Evolutionary conservation across 805 yeast species (phyloP), one percentile per base, ranked within the genome.

Genomic region (Spathaspora boniae): DNA sequence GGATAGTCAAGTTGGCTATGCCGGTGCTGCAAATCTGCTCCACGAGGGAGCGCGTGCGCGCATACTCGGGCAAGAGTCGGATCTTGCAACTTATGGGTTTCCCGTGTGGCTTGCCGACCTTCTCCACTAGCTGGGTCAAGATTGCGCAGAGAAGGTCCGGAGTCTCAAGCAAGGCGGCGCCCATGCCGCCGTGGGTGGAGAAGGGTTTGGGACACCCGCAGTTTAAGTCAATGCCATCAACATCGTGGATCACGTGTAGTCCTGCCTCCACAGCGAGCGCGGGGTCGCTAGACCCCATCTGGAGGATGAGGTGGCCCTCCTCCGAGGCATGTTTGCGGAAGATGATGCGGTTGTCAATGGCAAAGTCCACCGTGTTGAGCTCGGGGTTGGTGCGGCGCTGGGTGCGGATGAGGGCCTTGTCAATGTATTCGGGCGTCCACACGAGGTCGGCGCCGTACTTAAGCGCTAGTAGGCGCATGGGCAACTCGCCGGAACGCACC

Each of bases 161-260:
- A 0, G 89, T 86, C 21, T 71, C 66, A 37, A 93, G 65, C 30
- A 93, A 65, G 1, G 96, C 97, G 2, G 98, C 96, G 4, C 98
- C 98, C 98, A 93, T 93, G 1, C 98, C 98, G 0, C 94, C 72
- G 58, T 93, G 98, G 3, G 88, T 72, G 1, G 95, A 84, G 51
- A 93, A 93, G 47, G 88, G 97, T 56, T 91, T 93, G 3, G 98
- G 98, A 61, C 98, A 93, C 4, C 98, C 98, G 19, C 96, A 87
- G 57, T 93, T 93, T 39, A 93, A 72, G 55, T 93, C 98, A 4
- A 93, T 83, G 6, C 95, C 98, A 44, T 78, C 88, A 3, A 93
- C 98, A 57, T 93, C 98, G 1, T 68, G 53, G 6, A 89, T 86
- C 3, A 93, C 85, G 28, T 81, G 70, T 35, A 73, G 62, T 0